A percentile compares a stretch with the other conserved stretches of the same genome.
Conservation (phyloP, 176 grass and related monocot genomes). For the Paspalum notatum region DNA sequence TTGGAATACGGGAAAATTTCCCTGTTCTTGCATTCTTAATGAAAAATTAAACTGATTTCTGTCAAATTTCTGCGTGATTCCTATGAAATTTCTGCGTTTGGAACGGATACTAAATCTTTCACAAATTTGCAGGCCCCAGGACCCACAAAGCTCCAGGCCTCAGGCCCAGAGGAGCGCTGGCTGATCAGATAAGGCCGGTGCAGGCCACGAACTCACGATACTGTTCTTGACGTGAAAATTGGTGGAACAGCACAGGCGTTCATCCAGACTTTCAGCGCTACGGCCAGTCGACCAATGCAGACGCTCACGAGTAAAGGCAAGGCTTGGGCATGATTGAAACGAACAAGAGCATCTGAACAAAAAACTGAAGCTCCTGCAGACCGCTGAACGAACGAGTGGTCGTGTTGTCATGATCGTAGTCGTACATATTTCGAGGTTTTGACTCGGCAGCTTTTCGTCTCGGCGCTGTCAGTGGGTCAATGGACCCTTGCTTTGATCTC, state of each 20-base stretch:
- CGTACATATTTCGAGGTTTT: slow-evolving; percentile 3
- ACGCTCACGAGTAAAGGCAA: slow-evolving; percentile 14
- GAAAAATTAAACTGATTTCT: no score
- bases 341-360: slow-evolving; percentile 39
- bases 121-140: slow-evolving; percentile 3
- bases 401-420: not conserved
- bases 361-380: not conserved
- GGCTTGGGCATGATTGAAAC: slow-evolving; percentile 38
- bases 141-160: not conserved
- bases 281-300: not conserved
- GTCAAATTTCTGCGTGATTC: no score
- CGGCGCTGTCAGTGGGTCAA: slow-evolving; percentile 39
- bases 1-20: no score
- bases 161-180: not conserved
- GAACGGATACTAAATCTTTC: no score
- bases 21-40: no score
- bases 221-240: slow-evolving; percentile 35
- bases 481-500: not conserved
- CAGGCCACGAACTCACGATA: not conserved
- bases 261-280: not conserved
- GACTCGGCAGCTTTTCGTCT: slow-evolving; percentile 14
- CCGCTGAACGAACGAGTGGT: not conserved
- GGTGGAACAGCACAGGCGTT: not conserved
- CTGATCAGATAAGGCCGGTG: slow-evolving; percentile 12
- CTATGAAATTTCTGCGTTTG: no score